Evolutionary conservation across 192 early-diverging fungal species (phyloP).

Genomic region (Linnemannia elongata): DNA sequence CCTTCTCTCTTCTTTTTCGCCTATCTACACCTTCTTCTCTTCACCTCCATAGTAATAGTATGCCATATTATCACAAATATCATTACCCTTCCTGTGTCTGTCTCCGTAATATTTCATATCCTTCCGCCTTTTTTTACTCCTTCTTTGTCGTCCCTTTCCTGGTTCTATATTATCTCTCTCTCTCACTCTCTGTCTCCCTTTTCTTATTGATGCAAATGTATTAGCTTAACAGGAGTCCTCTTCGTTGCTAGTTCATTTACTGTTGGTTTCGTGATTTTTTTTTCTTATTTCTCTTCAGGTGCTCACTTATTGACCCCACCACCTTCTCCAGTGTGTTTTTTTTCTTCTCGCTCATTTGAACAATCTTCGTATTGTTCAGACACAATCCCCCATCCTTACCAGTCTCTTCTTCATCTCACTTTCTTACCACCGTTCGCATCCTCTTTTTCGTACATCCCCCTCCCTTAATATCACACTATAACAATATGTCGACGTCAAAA

Average conservation of each 20-base stretch:
- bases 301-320: not conserved
- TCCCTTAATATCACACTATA: not conserved
- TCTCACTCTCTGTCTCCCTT: not conserved
- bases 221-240: not conserved
- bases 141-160: not conserved
- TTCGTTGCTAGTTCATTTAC: not conserved
- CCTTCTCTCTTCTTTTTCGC: not conserved
- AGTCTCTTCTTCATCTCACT: too few species aligned
- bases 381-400: not conserved
- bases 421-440: not conserved
- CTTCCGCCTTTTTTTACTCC: not conserved
- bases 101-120: slow-evolving; percentile 7
- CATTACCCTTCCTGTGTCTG: not conserved
- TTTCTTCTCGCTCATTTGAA: not conserved
- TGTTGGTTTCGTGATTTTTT: not conserved
- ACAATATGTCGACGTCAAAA: not conserved
- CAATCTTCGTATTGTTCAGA: not conserved
- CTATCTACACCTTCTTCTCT: too few species aligned
- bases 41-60: not conserved
- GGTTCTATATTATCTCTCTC: too few species aligned
- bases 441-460: not conserved
- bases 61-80: not conserved
- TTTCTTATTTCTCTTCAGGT: not conserved
- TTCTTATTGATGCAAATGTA: not conserved
- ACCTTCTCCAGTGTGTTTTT: not conserved